phyloP scores from a whole-genome alignment of 805 yeast genomes.

The Candida sithepensis region DNA sequence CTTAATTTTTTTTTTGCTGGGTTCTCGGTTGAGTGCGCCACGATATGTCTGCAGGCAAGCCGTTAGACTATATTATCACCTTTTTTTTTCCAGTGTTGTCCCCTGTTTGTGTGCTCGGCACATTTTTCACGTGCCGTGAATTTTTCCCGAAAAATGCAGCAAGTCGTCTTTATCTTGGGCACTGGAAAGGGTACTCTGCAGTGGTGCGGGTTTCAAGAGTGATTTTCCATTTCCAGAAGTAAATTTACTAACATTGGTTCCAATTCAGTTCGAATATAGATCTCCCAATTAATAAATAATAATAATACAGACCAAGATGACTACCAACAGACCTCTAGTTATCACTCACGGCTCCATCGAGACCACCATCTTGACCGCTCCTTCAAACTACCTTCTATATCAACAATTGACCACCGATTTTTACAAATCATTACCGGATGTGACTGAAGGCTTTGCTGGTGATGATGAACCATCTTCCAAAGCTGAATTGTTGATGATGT shows the following conservation, averaged over 20 bases:
- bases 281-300: background rate
- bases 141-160: background rate
- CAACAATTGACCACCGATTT: constrained; percentile 89
- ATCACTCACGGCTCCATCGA: constrained; percentile 84
- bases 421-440: constrained; percentile 67
- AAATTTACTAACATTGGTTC: background rate
- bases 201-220: too few relatives aligned
- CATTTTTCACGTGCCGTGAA: background rate
- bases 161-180: background rate
- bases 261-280: background rate
- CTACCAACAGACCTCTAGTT: constrained; percentile 67
- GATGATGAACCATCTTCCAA: constrained; percentile 87
- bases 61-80: too few relatives aligned
- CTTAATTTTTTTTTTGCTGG: background rate
- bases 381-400: constrained; percentile 71
- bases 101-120: background rate
- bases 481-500: constrained; percentile 78
- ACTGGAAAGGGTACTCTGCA: too few relatives aligned
- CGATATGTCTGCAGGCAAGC: background rate
- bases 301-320: constrained; percentile 11
- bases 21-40: background rate
- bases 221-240: too few relatives aligned
- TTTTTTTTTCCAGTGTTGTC: too few relatives aligned
- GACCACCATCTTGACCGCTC: constrained; percentile 83
- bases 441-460: constrained; percentile 79